These are phyloP conservation scores for Pseudogymnoascus sp. DNA, from an alignment of 2,329 filamentous ascomycete species.

Conservation along the genomic window DNA sequence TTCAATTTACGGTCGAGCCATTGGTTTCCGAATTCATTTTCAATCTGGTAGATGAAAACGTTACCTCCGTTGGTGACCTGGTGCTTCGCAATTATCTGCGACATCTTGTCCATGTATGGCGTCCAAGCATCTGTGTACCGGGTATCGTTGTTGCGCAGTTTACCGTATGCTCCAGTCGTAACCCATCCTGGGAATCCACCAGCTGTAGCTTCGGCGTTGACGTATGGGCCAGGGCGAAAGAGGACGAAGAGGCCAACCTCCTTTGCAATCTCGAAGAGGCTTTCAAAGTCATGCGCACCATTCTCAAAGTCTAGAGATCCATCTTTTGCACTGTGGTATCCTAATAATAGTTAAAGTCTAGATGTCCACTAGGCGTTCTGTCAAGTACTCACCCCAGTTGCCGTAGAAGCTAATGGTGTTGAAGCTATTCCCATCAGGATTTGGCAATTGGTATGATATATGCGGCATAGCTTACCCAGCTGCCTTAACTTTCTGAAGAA, in stretches of 20 bases:
- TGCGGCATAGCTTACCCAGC: constrained; percentile 23
- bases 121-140: constrained; percentile 45
- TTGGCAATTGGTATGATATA: neutral
- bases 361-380: neutral
- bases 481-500: constrained; percentile 45
- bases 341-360: constrained; percentile 16
- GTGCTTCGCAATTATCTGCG: constrained; percentile 42
- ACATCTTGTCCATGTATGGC: constrained; percentile 44
- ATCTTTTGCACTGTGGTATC: constrained; percentile 38
- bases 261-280: constrained; percentile 44
- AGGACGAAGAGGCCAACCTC: constrained; percentile 47
- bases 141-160: constrained; percentile 43
- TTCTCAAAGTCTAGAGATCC: constrained; percentile 41
- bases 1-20: constrained; percentile 35
- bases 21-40: constrained; percentile 45
- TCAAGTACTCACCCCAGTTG: constrained; percentile 28
- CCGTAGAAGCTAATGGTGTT: constrained; percentile 40
- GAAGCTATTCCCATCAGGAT: constrained; percentile 28
- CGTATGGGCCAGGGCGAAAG: constrained; percentile 50
- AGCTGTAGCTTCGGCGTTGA: constrained; percentile 55
- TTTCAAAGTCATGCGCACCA: constrained; percentile 44
- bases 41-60: constrained; percentile 47
- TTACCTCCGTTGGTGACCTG: constrained; percentile 50
- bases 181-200: constrained; percentile 56
- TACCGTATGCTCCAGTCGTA: constrained; percentile 50